phyloP scores from a whole-genome alignment of 805 yeast species.

The Metschnikowia gruessii region DNA sequence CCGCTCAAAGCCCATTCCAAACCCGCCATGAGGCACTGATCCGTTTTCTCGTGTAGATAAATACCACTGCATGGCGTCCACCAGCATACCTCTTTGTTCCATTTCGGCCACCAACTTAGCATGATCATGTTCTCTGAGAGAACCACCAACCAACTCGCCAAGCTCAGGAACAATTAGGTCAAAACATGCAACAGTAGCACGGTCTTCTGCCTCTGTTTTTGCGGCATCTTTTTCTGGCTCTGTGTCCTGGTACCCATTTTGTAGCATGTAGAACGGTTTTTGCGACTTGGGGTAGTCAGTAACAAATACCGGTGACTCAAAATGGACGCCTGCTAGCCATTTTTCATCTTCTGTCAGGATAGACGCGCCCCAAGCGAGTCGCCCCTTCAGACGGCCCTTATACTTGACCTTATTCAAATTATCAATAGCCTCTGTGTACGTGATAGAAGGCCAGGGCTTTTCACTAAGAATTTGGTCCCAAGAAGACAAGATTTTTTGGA shows the following conservation, averaged over 20 bases:
- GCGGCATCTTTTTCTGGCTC: no score
- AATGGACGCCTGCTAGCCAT: slow-evolving; percentile 72
- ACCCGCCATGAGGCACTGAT: slow-evolving; percentile 92
- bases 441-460: slow-evolving; percentile 61
- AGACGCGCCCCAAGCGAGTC: slow-evolving; percentile 63
- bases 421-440: slow-evolving; percentile 73
- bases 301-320: slow-evolving; percentile 76
- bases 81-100: slow-evolving; percentile 52
- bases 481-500: slow-evolving; percentile 40
- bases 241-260: slow-evolving; percentile 8
- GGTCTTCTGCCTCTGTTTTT: neutral
- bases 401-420: slow-evolving; percentile 41
- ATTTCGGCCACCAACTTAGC: slow-evolving; percentile 49
- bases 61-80: slow-evolving; percentile 74
- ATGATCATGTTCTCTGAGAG: slow-evolving; percentile 75
- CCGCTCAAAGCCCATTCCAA: slow-evolving; percentile 93
- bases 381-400: slow-evolving; percentile 35
- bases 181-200: slow-evolving; percentile 78
- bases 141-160: slow-evolving; percentile 95
- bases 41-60: slow-evolving; percentile 71
- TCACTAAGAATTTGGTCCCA: slow-evolving; percentile 55
- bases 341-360: slow-evolving; percentile 87
- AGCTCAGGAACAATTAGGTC: slow-evolving; percentile 87
- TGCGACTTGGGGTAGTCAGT: slow-evolving; percentile 77
- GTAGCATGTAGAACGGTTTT: slow-evolving; percentile 93